A percentile compares a stretch with the other conserved stretches of the same genome.
These are phyloP conservation scores for Boletus edulis DNA, from an alignment of 768 basidiomycete genomes.

Conservation along the genomic window DNA sequence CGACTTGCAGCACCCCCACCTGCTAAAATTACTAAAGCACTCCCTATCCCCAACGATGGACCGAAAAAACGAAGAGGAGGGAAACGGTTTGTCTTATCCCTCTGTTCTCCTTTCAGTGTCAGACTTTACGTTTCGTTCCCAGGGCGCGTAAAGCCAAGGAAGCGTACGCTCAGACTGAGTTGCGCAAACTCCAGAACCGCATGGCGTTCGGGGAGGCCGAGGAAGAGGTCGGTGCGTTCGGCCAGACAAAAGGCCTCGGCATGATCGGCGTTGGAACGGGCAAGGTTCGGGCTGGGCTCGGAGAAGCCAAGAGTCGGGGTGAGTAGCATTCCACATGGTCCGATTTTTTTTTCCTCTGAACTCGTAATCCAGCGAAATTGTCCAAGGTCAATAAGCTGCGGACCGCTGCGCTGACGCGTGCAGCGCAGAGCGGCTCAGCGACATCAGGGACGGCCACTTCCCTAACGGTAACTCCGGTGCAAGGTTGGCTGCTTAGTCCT, in stretches of 20 bases:
- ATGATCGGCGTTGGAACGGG: slow-evolving; percentile 92
- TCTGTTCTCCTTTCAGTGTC: background rate
- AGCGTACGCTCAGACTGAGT: slow-evolving; percentile 93
- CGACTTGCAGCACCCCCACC: slow-evolving; percentile 92
- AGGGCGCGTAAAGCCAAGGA: slow-evolving; percentile 99
- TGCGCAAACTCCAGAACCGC: slow-evolving; percentile 95
- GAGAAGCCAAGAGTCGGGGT: slow-evolving; percentile 93
- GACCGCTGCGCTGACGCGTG: slow-evolving; percentile 76
- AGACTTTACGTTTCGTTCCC: background rate
- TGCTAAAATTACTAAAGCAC: slow-evolving; percentile 86
- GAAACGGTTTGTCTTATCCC: slow-evolving; percentile 60
- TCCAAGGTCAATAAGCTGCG: slow-evolving; percentile 93
- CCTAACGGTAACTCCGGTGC: slow-evolving; percentile 91
- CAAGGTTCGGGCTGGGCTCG: slow-evolving; percentile 83
- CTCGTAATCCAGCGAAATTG: slow-evolving; percentile 70
- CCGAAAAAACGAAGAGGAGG: slow-evolving; percentile 95
- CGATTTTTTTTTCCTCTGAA: background rate
- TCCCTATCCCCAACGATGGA: slow-evolving; percentile 93
- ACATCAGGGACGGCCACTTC: slow-evolving; percentile 87
- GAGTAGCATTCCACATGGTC: slow-evolving; percentile 22
- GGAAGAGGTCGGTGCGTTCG: slow-evolving; percentile 94
- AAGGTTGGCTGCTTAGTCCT: slow-evolving; percentile 52
- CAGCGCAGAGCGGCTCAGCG: slow-evolving; percentile 53
- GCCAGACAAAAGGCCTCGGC: slow-evolving; percentile 96
- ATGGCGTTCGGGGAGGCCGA: slow-evolving; percentile 96